A percentile compares a stretch with the other conserved stretches of the same genome.
phyloP scores from a whole-genome alignment of 148 eudicot genomes.

The Beta vulgaris region DNA sequence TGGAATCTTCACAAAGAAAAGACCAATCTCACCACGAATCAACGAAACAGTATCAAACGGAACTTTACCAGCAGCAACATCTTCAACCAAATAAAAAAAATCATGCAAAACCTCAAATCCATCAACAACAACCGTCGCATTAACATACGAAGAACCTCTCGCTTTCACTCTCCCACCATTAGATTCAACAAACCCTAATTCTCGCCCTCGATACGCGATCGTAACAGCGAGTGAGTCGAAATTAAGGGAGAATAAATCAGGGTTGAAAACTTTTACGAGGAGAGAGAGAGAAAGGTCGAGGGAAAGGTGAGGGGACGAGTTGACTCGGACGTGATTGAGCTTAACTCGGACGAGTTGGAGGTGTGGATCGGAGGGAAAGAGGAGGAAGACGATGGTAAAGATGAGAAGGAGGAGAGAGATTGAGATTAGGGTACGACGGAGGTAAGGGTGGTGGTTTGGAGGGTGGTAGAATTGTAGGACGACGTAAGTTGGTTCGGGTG shows the following conservation, averaged over 20 bases:
- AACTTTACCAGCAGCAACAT: constrained; percentile 48
- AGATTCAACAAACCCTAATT: constrained; percentile 42
- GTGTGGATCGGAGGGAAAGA: constrained; percentile 50
- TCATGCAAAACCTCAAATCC: constrained; percentile 54
- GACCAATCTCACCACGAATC: constrained; percentile 32
- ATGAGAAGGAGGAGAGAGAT: constrained; percentile 28
- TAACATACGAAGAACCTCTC: constrained; percentile 36
- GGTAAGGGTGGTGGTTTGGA: constrained; percentile 3
- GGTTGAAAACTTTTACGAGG: constrained; percentile 37
- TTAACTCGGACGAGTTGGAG: constrained; percentile 41
- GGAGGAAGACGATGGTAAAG: constrained; percentile 25
- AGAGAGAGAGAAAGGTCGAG: constrained; percentile 43
- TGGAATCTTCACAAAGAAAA: constrained; percentile 38
- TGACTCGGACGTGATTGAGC: constrained; percentile 36
- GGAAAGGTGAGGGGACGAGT: constrained; percentile 34
- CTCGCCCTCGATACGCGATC: constrained; percentile 40
- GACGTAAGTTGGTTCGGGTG: constrained; percentile 30
- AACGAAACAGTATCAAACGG: constrained; percentile 50
- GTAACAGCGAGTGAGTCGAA: constrained; percentile 35
- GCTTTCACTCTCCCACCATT: constrained; percentile 39
- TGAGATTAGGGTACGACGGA: constrained; percentile 9
- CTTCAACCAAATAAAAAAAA: constrained; percentile 45
- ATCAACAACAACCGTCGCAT: constrained; percentile 41
- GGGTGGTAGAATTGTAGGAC: constrained; percentile 22
- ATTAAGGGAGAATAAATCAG: constrained; percentile 40